phyloP scores from a whole-genome alignment of 352 stramenopile species.

The Globisporangium yorkense region DNA sequence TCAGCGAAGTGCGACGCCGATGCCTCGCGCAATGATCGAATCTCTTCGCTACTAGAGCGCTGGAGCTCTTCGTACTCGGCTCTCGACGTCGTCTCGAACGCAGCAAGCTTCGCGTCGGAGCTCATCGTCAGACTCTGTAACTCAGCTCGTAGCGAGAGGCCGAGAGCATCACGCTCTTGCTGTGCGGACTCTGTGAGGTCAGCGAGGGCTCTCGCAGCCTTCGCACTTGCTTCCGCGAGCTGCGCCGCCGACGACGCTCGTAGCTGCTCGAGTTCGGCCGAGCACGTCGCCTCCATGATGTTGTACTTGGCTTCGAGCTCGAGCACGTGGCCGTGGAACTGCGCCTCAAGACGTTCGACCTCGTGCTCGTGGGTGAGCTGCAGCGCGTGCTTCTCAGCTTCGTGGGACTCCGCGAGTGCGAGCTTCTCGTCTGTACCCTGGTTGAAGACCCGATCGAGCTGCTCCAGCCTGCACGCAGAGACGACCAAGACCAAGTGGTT shows the following conservation, averaged over 20 bases:
- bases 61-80: slow-evolving; percentile 20
- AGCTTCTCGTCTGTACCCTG: slow-evolving; percentile 43
- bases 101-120: slow-evolving; percentile 20
- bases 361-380: slow-evolving; percentile 20
- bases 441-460: slow-evolving; percentile 32
- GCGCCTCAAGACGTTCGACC: slow-evolving; percentile 14
- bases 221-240: slow-evolving; percentile 8
- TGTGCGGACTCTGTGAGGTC: slow-evolving; percentile 5
- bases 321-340: slow-evolving; percentile 22
- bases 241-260: slow-evolving; percentile 19
- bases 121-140: not conserved
- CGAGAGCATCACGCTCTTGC: slow-evolving; percentile 1
- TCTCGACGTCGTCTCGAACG: slow-evolving; percentile 14
- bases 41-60: slow-evolving; percentile 19
- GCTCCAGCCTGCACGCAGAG: slow-evolving; percentile 14
- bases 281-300: slow-evolving; percentile 22
- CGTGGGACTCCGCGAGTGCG: slow-evolving; percentile 27
- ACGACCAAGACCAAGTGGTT: not conserved
- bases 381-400: slow-evolving; percentile 23
- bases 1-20: slow-evolving; percentile 19
- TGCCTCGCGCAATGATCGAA: slow-evolving; percentile 17
- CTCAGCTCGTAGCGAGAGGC: not conserved
- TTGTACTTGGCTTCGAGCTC: slow-evolving; percentile 27
- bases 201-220: slow-evolving; percentile 1
- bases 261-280: slow-evolving; percentile 31